These are phyloP conservation scores for Diaporthe ampelina DNA, from an alignment of 2,329 filamentous ascomycete genomes.

Conservation along the genomic window DNA sequence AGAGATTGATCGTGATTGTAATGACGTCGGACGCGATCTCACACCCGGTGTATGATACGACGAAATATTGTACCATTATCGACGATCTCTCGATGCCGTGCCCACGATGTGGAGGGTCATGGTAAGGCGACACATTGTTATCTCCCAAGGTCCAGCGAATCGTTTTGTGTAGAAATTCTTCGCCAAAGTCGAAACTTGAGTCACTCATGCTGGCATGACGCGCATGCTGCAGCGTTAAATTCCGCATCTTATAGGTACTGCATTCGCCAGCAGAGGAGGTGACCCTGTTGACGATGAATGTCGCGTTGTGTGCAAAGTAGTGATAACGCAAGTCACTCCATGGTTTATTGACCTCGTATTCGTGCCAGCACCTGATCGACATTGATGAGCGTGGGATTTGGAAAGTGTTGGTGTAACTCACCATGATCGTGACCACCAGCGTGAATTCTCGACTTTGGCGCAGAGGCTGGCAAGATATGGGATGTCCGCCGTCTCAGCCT, in stretches of 20 bases:
- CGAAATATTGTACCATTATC: slow-evolving; percentile 9
- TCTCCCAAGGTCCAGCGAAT: slow-evolving; percentile 7
- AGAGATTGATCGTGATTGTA: slow-evolving; percentile 5
- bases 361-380: neutral
- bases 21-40: neutral
- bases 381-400: neutral
- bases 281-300: slow-evolving; percentile 2
- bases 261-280: neutral
- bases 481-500: neutral
- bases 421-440: neutral
- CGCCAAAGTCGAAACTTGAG: neutral
- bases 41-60: neutral
- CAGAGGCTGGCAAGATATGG: slow-evolving; percentile 3
- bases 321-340: neutral
- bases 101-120: neutral
- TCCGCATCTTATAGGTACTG: slow-evolving; percentile 1
- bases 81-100: neutral
- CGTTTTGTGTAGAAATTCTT: neutral
- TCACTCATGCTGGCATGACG: neutral
- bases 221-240: slow-evolving; percentile 1
- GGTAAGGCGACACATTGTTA: neutral
- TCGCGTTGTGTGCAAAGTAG: slow-evolving; percentile 8
- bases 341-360: neutral
- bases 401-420: neutral
- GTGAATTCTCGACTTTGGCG: slow-evolving; percentile 5